A percentile compares a stretch with the other conserved stretches of the same genome.
Conservation (phyloP, 495 filamentous ascomycete genomes). For the Thozetella sp. region DNA sequence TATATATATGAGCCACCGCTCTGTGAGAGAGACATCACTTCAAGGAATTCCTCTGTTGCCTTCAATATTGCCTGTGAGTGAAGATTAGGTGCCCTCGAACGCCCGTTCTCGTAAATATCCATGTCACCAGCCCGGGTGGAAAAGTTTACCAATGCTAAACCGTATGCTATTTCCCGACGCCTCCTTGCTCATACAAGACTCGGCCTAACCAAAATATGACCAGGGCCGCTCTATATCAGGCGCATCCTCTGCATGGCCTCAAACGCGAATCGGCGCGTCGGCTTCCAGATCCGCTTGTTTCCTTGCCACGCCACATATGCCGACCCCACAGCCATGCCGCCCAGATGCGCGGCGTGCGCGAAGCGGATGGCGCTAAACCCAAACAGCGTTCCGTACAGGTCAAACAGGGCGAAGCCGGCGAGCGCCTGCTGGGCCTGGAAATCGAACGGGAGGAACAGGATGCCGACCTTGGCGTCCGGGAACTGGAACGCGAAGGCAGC, state of each 20-base stretch:
- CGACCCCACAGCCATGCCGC: slow-evolving; percentile 17
- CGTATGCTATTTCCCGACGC: too few species aligned
- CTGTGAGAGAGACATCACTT: too few species aligned
- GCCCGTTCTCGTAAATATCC: too few species aligned
- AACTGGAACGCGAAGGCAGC: slow-evolving; percentile 15
- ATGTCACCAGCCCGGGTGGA: too few species aligned
- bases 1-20: too few species aligned
- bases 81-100: too few species aligned
- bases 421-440: slow-evolving; percentile 7
- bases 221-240: slow-evolving; percentile 6
- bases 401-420: slow-evolving; percentile 12
- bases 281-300: slow-evolving; percentile 18
- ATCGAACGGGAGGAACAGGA: slow-evolving; percentile 16
- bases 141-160: too few species aligned
- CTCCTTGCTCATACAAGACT: too few species aligned
- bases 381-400: slow-evolving; percentile 21
- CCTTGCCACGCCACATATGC: slow-evolving; percentile 22
- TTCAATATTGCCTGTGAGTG: too few species aligned
- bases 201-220: too few species aligned
- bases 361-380: slow-evolving; percentile 10
- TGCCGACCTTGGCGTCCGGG: slow-evolving; percentile 14
- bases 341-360: slow-evolving; percentile 20
- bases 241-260: slow-evolving; percentile 6
- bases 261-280: slow-evolving; percentile 17
- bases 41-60: too few species aligned